Evolutionary conservation across 2,329 filamentous ascomycete species (phyloP).

Genomic region (Alternaria brassicae): DNA sequence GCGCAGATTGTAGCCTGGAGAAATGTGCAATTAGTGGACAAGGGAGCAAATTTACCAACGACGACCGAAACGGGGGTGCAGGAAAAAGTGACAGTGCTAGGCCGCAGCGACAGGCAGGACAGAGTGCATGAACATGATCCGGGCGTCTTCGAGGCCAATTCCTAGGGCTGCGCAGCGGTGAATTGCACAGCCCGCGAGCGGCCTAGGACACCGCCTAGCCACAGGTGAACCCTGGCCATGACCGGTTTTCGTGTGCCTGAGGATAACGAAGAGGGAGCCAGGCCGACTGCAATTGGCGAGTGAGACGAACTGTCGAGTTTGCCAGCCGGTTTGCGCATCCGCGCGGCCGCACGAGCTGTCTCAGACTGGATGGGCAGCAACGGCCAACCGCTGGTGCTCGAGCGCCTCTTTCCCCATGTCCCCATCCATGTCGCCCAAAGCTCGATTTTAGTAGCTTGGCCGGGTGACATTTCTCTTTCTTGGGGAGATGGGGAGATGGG

Average conservation of each 20-base stretch:
- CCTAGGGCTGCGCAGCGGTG: conserved; percentile 31
- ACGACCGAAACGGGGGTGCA: conserved; percentile 21
- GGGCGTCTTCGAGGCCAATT: conserved; percentile 33
- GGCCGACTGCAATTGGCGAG: conserved; percentile 17
- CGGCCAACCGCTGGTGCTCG: conserved; percentile 21
- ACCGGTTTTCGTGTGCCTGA: conserved; percentile 39
- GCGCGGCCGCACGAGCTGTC: conserved; percentile 25
- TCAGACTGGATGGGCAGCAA: conserved; percentile 38
- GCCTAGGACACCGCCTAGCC: conserved; percentile 24
- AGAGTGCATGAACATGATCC: conserved; percentile 33
- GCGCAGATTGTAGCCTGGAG: conserved; percentile 45
- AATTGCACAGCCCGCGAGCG: conserved; percentile 45
- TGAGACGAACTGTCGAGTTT: conserved; percentile 12
- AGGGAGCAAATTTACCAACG: conserved; percentile 21
- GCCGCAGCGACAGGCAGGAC: conserved; percentile 31
- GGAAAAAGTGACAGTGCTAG: conserved; percentile 29
- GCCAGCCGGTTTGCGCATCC: conserved; percentile 10
- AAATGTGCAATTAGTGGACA: conserved; percentile 32
- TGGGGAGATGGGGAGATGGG: background rate
- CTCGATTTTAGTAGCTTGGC: background rate
- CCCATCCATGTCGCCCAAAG: background rate
- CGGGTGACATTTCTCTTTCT: conserved; percentile 2
- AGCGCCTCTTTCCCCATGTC: conserved; percentile 15
- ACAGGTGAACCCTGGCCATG: conserved; percentile 30
- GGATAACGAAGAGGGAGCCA: conserved; percentile 16